Evolutionary conservation across 2,329 filamentous ascomycete species (phyloP), one percentile per base, ranked within the genome.

Genomic region (Cadophora gregata): DNA sequence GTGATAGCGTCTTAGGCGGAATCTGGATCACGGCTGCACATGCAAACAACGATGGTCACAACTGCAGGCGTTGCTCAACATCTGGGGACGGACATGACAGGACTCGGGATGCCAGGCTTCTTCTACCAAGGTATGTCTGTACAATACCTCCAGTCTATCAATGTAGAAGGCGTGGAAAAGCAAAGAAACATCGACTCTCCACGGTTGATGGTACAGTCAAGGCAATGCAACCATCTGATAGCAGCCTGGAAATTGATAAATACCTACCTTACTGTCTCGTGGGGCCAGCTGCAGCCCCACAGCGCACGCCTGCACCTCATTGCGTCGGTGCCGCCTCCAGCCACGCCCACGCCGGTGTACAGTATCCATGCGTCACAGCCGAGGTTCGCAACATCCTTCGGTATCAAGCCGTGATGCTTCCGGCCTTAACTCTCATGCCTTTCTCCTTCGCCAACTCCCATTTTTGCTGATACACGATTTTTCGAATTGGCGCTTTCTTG

Each of bases 361-460:
- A n/a, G n/a, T 16, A 27, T 48, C 27, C 19, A n/a, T 7, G 42
- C 25, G 48, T 63, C 48, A 62, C 47, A 27, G 61, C 61, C 61
- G 61, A 63, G 61, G 61, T 63, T 47, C 48, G 47, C 16, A 45
- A 21, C 21, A 47, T 21, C 55, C n/a, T 47, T 51, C 45, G 31
- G 45, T 47, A 21, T 51, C 47, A 21, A 42, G 53, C 45, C 45
- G 48, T 63, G 48, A 45, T 55, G 61, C 16, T 55, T 55, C 50
- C 47, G 48, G 48, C 29, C 16, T 63, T n/a, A 38, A 38, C 59
- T 29, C 9, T 51, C 10, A 38, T 31, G n/a, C 4, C n/a, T 62
- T 51, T 36, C 42, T 50, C 7, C 33, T 29, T 59, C 25, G 6
- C 27, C 38, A 16, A 62, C 42, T 25, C 27, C 29, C 29, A 47